Evolutionary conservation across 208 protist genomes (phyloP).

Genomic region (Crithidia brevicula): DNA sequence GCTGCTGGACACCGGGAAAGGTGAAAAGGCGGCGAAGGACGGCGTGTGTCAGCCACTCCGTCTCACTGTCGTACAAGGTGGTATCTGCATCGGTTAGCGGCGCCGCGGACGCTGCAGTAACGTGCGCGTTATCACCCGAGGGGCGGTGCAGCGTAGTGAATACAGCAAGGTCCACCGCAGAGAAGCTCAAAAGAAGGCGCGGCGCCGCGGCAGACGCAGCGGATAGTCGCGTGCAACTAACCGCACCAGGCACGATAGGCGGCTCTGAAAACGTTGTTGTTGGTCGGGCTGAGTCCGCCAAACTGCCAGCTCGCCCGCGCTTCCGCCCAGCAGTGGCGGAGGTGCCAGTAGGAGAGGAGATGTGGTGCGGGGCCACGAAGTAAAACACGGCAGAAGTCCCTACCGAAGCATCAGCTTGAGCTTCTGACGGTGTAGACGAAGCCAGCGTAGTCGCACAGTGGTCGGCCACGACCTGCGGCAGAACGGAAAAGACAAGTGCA

Average conservation of each 20-base stretch:
- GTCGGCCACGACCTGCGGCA: conserved; percentile 30
- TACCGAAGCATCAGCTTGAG: no score
- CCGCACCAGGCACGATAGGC: neutral
- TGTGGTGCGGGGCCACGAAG: neutral
- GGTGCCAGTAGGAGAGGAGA: no score
- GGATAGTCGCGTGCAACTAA: conserved; percentile 6
- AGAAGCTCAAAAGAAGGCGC: no score
- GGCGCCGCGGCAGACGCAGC: no score
- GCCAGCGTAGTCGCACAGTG: neutral
- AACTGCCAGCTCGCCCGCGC: neutral
- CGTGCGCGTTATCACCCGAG: neutral
- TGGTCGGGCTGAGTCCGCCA: neutral
- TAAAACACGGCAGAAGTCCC: neutral
- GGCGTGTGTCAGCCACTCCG: conserved; percentile 13
- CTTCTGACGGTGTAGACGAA: no score
- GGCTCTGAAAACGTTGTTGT: neutral
- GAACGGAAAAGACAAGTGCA: conserved; percentile 16
- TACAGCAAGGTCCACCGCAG: neutral
- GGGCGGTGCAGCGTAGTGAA: neutral
- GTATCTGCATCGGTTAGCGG: neutral
- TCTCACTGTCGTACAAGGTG: conserved; percentile 1
- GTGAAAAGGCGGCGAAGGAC: conserved; percentile 15
- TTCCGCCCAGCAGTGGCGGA: neutral
- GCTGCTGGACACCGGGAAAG: neutral
- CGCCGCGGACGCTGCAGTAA: neutral